Evolutionary conservation across 2,329 filamentous ascomycete species (phyloP).

Genomic region (Pyricularia pennisetigena): DNA sequence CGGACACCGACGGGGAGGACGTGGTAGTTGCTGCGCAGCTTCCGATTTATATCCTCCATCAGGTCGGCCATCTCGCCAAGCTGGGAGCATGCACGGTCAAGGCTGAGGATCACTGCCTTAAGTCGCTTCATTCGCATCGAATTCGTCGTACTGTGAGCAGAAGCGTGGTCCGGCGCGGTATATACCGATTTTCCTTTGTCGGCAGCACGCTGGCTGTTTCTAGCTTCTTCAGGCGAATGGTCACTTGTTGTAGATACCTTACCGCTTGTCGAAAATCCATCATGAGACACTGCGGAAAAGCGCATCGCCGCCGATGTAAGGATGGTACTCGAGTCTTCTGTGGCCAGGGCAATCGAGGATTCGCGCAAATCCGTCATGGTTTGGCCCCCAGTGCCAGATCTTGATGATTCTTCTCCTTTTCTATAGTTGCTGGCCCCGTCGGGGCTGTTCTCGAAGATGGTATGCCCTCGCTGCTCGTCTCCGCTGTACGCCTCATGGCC

Average conservation of each 20-base stretch:
- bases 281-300: not conserved
- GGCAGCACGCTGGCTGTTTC: not conserved
- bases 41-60: not conserved
- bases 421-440: not conserved
- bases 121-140: not conserved
- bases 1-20: not conserved
- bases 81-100: not conserved
- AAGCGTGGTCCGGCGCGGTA: not conserved
- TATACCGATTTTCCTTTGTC: not conserved
- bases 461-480: not conserved
- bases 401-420: not conserved
- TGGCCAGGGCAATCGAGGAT: not conserved
- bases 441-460: not conserved
- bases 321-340: not conserved
- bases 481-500: not conserved
- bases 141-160: not conserved
- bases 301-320: not conserved
- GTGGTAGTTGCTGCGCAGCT: not conserved
- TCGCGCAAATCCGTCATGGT: not conserved
- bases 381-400: not conserved
- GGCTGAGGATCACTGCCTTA: not conserved
- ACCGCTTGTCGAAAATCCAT: not conserved
- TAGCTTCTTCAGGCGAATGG: not conserved
- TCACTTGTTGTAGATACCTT: not conserved
- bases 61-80: not conserved